Evolutionary conservation across 176 grass and related monocot genomes (phyloP), one percentile per base, ranked within the genome.

Genomic region (Cenchrus fungigraminus): DNA sequence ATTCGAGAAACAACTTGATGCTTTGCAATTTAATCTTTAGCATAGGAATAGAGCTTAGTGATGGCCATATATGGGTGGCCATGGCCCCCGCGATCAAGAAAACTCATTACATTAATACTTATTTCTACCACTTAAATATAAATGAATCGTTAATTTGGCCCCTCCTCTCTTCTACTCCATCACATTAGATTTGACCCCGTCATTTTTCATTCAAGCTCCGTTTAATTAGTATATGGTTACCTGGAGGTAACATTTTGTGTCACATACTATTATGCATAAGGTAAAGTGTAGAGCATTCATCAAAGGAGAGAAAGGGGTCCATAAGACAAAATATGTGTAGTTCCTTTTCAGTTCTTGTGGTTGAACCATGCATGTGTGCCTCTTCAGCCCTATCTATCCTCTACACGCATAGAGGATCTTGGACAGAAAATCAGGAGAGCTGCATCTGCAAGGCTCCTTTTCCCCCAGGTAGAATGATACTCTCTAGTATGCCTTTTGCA

Each of bases 391-490:
- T 16, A 49, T 74, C 2, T 14, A 16, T 74, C 34, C 46, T 65
- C 25, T 69, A 44, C 49, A 14, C 12, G 28, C 60, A 65, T 16
- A 29, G 17, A 73, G 60, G 42, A 74, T 88, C 74, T 56, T 63
- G 22, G 32, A 37, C 76, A 77, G 49, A 73, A 87, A 87, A 84
- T 67, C 76, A 29, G 11, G 13, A 67, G 19, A 60, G 25, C 13
- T 79, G 54, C 10, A 28, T 77, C 45, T 72, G 25, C 74, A 22
- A 22, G 46, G 14, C 37, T 16, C 45, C 25, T 57, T 80, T 61
- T 6, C 10, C 2, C 11, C 11, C 25, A 73, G 55, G 64, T 40
- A 70, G 62, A 34, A 32, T n/a, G 42, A n/a, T 71, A 43, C 9
- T 32, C 62, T 25, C 57, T 37, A 37, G 11, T 44, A 17, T 44